Evolutionary conservation across 768 basidiomycete species (phyloP).

Genomic region (Jaapia argillacea): DNA sequence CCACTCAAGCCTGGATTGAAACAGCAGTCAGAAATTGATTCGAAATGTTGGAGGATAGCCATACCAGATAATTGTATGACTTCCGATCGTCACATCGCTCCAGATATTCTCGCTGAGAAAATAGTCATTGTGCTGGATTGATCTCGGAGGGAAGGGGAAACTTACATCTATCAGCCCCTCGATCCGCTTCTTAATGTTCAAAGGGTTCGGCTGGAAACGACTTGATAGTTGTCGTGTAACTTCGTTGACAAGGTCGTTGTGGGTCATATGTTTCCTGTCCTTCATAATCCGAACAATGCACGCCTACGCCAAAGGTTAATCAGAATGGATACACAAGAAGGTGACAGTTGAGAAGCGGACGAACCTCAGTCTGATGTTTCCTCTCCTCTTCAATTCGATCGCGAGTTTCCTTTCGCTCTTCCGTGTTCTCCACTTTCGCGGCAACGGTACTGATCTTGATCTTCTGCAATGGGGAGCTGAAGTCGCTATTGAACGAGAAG

Average conservation of each 20-base stretch:
- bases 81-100: constrained; percentile 83
- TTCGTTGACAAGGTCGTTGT: constrained; percentile 85
- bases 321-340: constrained; percentile 4
- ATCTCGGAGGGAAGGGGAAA: constrained; percentile 3
- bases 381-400: constrained; percentile 89
- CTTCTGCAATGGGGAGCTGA: constrained; percentile 72
- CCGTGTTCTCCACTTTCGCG: constrained; percentile 74
- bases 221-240: constrained; percentile 77
- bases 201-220: constrained; percentile 81
- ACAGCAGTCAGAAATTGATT: too few relatives aligned
- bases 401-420: constrained; percentile 86
- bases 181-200: constrained; percentile 86
- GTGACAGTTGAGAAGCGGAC: constrained; percentile 11
- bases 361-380: constrained; percentile 79
- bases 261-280: constrained; percentile 79
- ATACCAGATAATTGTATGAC: constrained; percentile 76
- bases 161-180: constrained; percentile 88
- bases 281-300: constrained; percentile 99
- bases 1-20: too few relatives aligned
- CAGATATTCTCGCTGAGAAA: constrained; percentile 77
- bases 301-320: constrained; percentile 43
- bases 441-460: constrained; percentile 92
- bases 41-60: too few relatives aligned
- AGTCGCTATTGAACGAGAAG: constrained; percentile 84
- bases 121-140: background rate